Evolutionary conservation across 495 filamentous ascomycete genomes (phyloP).

Genomic region (Penicillium goetzii): DNA sequence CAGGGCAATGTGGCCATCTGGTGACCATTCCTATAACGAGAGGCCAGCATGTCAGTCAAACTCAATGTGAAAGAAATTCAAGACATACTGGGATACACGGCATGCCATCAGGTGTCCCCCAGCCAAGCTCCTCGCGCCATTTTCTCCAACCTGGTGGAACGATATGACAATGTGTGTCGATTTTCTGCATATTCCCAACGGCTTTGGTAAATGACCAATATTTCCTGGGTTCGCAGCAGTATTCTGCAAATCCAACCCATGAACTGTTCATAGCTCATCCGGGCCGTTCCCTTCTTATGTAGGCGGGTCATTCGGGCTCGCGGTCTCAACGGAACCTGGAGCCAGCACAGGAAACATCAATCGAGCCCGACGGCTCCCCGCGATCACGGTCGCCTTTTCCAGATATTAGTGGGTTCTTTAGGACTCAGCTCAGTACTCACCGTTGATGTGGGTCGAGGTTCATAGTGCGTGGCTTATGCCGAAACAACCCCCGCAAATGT

Average conservation of each 20-base stretch:
- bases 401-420: not conserved
- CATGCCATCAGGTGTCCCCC: not conserved
- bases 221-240: not conserved
- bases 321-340: not conserved
- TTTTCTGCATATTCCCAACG: not conserved
- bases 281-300: not conserved
- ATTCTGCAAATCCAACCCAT: no score
- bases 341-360: not conserved
- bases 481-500: not conserved
- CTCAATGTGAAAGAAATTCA: not conserved
- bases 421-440: not conserved
- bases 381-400: not conserved
- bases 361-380: not conserved
- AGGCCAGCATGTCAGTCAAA: not conserved
- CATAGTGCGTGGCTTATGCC: not conserved
- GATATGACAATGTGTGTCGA: constrained; percentile 1
- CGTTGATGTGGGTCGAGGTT: not conserved
- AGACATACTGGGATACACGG: not conserved
- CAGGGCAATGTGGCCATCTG: constrained; percentile 5
- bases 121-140: not conserved
- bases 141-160: constrained; percentile 9
- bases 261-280: not conserved
- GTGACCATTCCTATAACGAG: not conserved
- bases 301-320: not conserved
- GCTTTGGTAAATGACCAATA: not conserved